Percentiles rank a stretch among this genome's conserved stretches.
These are phyloP conservation scores for Calonectria pseudoreteaudii DNA, from an alignment of 2,329 filamentous ascomycete species.

Conservation along the genomic window DNA sequence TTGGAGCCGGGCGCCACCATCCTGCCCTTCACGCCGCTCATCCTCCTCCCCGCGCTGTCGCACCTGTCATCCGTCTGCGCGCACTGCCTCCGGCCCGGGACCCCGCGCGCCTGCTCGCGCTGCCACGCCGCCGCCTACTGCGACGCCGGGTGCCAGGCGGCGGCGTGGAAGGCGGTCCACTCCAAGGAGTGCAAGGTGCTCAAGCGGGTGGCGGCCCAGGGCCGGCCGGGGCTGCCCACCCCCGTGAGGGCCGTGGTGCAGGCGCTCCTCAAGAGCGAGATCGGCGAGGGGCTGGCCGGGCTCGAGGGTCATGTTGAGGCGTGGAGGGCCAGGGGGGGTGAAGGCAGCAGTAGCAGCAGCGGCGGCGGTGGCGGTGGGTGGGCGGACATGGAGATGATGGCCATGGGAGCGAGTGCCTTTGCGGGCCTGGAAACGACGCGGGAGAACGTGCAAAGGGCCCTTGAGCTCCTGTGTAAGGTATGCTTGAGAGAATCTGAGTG, in stretches of 20 bases:
- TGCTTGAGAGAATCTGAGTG: too few species aligned
- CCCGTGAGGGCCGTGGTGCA: slow-evolving; percentile 66
- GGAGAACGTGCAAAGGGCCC: slow-evolving; percentile 52
- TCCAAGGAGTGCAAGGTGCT: slow-evolving; percentile 66
- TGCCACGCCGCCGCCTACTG: slow-evolving; percentile 69
- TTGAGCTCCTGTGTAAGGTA: slow-evolving; percentile 67
- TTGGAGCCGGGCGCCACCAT: slow-evolving; percentile 61
- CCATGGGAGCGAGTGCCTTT: slow-evolving; percentile 56
- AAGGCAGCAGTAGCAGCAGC: too few species aligned
- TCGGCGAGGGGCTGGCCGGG: slow-evolving; percentile 47
- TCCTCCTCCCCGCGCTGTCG: slow-evolving; percentile 61
- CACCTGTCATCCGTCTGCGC: slow-evolving; percentile 59
- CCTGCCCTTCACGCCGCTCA: slow-evolving; percentile 55
- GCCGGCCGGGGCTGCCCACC: slow-evolving; percentile 59
- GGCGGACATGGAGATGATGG: slow-evolving; percentile 63
- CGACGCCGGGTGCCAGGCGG: slow-evolving; percentile 62
- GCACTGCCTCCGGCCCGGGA: slow-evolving; percentile 56
- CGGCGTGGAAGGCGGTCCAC: slow-evolving; percentile 66
- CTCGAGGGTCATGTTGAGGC: slow-evolving; percentile 61
- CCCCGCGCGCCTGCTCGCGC: slow-evolving; percentile 59
- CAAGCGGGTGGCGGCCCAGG: slow-evolving; percentile 42
- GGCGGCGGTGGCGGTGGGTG: slow-evolving; percentile 48
- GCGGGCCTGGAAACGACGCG: slow-evolving; percentile 52
- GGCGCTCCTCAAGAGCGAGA: slow-evolving; percentile 56
- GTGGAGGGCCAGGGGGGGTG: slow-evolving; percentile 46